Evolutionary conservation across 805 yeast species (phyloP).

Genomic region (Aciculoconidium aculeatum): DNA sequence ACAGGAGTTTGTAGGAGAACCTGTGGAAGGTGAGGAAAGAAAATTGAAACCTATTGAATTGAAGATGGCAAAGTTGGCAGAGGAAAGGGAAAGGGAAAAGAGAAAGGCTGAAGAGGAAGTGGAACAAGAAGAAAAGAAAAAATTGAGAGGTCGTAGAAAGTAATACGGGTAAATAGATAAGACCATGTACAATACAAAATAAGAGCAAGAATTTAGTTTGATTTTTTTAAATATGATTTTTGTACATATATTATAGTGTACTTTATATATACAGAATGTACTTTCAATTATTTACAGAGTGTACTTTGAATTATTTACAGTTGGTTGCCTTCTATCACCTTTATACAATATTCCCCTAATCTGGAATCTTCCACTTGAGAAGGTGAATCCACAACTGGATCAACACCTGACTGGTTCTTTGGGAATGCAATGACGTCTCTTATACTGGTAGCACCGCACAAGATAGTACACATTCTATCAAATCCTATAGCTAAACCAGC

Average conservation of each 20-base stretch:
- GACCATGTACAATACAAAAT: conserved; percentile 2
- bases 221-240: not conserved
- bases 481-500: conserved; percentile 96
- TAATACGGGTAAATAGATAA: conserved; percentile 1
- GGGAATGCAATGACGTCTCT: conserved; percentile 96
- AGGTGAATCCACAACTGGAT: conserved; percentile 85
- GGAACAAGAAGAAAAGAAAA: conserved; percentile 16
- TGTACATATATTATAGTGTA: not conserved
- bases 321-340: not conserved
- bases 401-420: conserved; percentile 82
- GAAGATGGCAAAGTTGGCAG: conserved; percentile 33
- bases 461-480: conserved; percentile 89
- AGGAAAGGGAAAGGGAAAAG: conserved; percentile 25
- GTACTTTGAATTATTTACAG: not conserved
- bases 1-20: conserved; percentile 22
- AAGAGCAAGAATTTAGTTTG: not conserved
- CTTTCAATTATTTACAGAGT: conserved; percentile 1
- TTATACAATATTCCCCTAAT: conserved; percentile 51
- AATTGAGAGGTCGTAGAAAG: conserved; percentile 13
- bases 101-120: conserved; percentile 22
- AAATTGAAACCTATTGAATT: conserved; percentile 35
- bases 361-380: conserved; percentile 48
- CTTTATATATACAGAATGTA: not conserved
- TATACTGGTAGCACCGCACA: conserved; percentile 69
- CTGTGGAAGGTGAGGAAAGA: conserved; percentile 14